These are phyloP conservation scores for Austroboletus rostrupii DNA, from an alignment of 1,284 basidiomycete genomes.

Conservation along the genomic window DNA sequence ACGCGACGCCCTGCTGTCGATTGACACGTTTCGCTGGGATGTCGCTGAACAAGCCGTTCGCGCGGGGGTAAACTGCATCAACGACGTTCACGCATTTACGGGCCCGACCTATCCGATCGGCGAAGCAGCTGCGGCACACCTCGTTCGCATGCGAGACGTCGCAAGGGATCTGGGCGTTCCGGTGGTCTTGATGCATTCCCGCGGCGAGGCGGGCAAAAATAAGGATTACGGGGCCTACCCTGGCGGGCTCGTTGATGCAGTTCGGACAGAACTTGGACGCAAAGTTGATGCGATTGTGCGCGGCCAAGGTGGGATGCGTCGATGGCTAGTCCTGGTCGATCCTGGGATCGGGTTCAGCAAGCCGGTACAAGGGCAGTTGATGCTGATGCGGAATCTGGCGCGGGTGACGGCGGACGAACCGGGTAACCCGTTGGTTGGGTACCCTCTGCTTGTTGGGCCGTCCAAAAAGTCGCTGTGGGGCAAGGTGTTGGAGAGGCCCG, in stretches of 20 bases:
- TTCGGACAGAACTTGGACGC: conserved; percentile 70
- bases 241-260: conserved; percentile 57
- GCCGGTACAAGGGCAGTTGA: conserved; percentile 71
- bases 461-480: conserved; percentile 87
- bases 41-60: conserved; percentile 77
- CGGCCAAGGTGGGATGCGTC: conserved; percentile 69
- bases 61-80: conserved; percentile 91
- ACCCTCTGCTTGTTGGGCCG: conserved; percentile 73
- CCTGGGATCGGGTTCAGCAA: conserved; percentile 98
- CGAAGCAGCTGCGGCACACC: conserved; percentile 34
- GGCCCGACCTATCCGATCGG: conserved; percentile 55
- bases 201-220: conserved; percentile 72
- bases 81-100: conserved; percentile 86
- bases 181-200: conserved; percentile 92
- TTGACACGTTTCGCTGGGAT: conserved; percentile 89
- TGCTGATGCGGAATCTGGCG: conserved; percentile 56
- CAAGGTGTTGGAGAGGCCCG: conserved; percentile 45
- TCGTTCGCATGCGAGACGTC: conserved; percentile 60
- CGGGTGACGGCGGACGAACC: conserved; percentile 42
- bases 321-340: conserved; percentile 92
- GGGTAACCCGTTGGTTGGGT: conserved; percentile 57
- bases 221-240: conserved; percentile 42
- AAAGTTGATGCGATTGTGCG: conserved; percentile 70
- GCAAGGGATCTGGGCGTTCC: conserved; percentile 63
- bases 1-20: conserved; percentile 61